Evolutionary conservation across 78 protist genomes (phyloP), one percentile per base, ranked within the genome.

Genomic region (Chrysochromulina parva): DNA sequence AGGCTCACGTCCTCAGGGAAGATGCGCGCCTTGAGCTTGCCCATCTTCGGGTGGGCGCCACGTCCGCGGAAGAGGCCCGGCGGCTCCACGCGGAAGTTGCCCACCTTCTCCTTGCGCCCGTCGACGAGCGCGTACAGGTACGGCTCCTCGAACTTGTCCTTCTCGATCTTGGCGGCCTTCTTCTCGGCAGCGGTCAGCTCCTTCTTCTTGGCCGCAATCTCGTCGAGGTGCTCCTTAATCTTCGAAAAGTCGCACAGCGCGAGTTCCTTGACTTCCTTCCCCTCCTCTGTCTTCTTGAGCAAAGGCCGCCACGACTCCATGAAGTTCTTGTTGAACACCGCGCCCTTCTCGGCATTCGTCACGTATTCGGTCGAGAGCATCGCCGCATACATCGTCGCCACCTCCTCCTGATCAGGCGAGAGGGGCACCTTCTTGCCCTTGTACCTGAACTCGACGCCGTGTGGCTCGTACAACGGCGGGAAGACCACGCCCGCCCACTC

Each of bases 1-100:
- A 99, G 89, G 2, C 96, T 97, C 19, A 99, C 94, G 60, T 98
- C 98, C 59, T 98, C 99, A 10, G 99, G 99, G 55, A 24, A 3
- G 60, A 99, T 91, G 28, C 99, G 95, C 20, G 17, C 17, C 93
- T 98, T 99, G 50, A 98, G 65, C 86, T 16, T 82, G 59, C 99
- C 99, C 82, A 92, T 91, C 90, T 93, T 95, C 16, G 99, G 99
- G 94, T 99, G 99, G n/a, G 88, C 95, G 66, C 99, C 99, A 38
- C 99, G 96, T 10, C 99, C 99, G n/a, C 96, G 95, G 94, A 98
- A 99, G 59, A 99, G 95, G 4, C 99, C 99, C 1, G 99, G 99
- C 19, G 99, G 98, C 78, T 99, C 99, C n/a, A 98, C 93, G 26
- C 86, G 52, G 80, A 92, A 98, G 92, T 98, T 98, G 78, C 97